Evolutionary conservation across 371 early-diverging fungal genomes (phyloP), one percentile per base, ranked within the genome.

Genomic region (Gilbertella persicaria): DNA sequence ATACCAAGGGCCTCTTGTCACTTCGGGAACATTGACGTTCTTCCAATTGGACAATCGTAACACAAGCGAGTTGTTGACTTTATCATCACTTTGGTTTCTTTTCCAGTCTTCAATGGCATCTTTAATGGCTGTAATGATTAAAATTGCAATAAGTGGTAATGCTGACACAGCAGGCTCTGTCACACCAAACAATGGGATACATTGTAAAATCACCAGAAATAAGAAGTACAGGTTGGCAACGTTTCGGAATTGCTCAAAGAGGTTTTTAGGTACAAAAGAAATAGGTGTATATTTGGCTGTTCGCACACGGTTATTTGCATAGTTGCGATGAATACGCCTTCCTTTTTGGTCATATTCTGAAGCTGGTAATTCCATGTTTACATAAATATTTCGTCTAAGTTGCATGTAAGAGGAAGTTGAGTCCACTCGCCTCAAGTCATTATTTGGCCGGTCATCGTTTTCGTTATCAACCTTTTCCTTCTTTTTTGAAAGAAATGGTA

Each of bases 61-160:
- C 6, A 80, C 82, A 29, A 66, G 72, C 0, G 85, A 66, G 17
- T 69, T 71, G 53, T 85, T 96, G 42, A 92, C 87, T 36, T 71
- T 75, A 33, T 80, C 65, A 66, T 95, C 95, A 37, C 89, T 85
- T 51, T 85, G 78, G 57, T 96, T 93, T 25, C 98, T 87, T 44
- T 90, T 91, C 73, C 85, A 85, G 64, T 99, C 99, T 53, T 98
- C 98, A 45, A 94, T 71, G 5, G 82, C 99, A 53, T 97, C 98
- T 66, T 99, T 98, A 51, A 91, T 79, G 46, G 90, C 94, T 12
- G 96, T 94, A 30, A 92, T 77, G 26, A 79, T 60, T 6, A 96
- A 69, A 58, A 97, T 93, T 39, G 89, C 69, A 26, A 86, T 66
- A 53, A 99, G 76, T 4, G 98, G 96, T 14, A 96, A 66, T 2